phyloP scores from a whole-genome alignment of 495 filamentous ascomycete species.

The Aspergillus steynii region DNA sequence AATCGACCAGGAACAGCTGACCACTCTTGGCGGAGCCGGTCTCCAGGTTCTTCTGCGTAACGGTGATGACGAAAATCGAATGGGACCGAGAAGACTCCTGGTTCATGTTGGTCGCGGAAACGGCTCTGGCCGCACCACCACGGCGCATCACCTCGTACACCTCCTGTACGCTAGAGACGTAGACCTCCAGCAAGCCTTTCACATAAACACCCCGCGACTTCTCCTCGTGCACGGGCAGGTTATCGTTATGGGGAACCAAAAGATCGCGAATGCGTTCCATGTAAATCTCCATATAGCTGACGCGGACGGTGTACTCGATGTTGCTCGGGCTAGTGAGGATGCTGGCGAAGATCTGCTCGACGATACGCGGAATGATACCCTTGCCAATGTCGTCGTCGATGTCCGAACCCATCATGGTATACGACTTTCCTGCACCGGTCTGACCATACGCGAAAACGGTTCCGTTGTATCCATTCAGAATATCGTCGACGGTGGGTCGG shows the following conservation, averaged over 20 bases:
- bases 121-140: conserved; percentile 82
- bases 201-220: conserved; percentile 96
- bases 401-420: conserved; percentile 98
- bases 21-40: conserved; percentile 96
- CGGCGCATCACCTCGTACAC: conserved; percentile 97
- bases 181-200: conserved; percentile 91
- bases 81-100: conserved; percentile 97
- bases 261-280: conserved; percentile 98
- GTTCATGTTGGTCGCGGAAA: conserved; percentile 99
- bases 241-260: conserved; percentile 88
- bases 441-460: conserved; percentile 99
- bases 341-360: conserved; percentile 96
- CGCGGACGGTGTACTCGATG: conserved; percentile 96
- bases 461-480: conserved; percentile 98
- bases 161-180: conserved; percentile 92
- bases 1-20: conserved; percentile 93
- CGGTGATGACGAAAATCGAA: conserved; percentile 96
- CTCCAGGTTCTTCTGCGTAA: conserved; percentile 97
- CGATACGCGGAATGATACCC: conserved; percentile 95
- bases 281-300: conserved; percentile 99
- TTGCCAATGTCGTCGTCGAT: conserved; percentile 88
- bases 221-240: conserved; percentile 94
- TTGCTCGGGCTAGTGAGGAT: conserved; percentile 87
- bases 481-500: conserved; percentile 92
- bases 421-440: conserved; percentile 97